phyloP scores from a whole-genome alignment of 768 basidiomycete species.

The Mycena amicta region DNA sequence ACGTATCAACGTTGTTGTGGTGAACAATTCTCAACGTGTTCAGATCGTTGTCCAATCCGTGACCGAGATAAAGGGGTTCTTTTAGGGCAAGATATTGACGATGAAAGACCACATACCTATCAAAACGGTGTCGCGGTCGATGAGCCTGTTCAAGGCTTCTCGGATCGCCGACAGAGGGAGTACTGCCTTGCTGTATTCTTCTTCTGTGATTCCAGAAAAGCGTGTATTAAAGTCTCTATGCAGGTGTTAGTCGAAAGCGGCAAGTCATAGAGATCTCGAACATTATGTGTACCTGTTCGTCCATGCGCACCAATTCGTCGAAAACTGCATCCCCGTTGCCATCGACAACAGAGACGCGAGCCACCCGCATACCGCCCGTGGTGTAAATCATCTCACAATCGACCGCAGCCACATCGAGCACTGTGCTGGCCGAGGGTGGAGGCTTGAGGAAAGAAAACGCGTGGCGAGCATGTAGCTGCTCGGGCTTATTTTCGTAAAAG shows the following conservation, averaged over 20 bases:
- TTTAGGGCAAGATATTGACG: background rate
- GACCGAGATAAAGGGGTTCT: constrained; percentile 46
- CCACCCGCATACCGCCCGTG: constrained; percentile 89
- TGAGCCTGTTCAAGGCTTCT: constrained; percentile 65
- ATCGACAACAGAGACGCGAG: constrained; percentile 88
- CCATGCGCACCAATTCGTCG: constrained; percentile 82
- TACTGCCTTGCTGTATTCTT: constrained; percentile 59
- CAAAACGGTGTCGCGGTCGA: constrained; percentile 81
- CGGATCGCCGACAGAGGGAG: constrained; percentile 70
- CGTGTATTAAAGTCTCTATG: constrained; percentile 92
- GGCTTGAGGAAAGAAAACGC: constrained; percentile 59
- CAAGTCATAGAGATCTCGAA: constrained; percentile 36
- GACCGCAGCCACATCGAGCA: constrained; percentile 80
- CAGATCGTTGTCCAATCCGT: constrained; percentile 92
- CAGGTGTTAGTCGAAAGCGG: constrained; percentile 6
- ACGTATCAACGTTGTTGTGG: constrained; percentile 83
- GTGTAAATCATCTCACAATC: constrained; percentile 99
- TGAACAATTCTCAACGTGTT: constrained; percentile 90
- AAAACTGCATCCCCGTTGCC: constrained; percentile 72
- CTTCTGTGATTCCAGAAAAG: constrained; percentile 78
- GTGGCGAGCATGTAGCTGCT: constrained; percentile 72
- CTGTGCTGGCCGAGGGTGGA: constrained; percentile 27
- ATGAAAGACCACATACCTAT: constrained; percentile 36
- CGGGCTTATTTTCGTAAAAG: constrained; percentile 76
- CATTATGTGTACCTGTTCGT: constrained; percentile 79